Percentiles rank a stretch among this genome's conserved stretches.
phyloP scores from a whole-genome alignment of 164 flowering plant genomes.

The Magnolia kwangsiensis region DNA sequence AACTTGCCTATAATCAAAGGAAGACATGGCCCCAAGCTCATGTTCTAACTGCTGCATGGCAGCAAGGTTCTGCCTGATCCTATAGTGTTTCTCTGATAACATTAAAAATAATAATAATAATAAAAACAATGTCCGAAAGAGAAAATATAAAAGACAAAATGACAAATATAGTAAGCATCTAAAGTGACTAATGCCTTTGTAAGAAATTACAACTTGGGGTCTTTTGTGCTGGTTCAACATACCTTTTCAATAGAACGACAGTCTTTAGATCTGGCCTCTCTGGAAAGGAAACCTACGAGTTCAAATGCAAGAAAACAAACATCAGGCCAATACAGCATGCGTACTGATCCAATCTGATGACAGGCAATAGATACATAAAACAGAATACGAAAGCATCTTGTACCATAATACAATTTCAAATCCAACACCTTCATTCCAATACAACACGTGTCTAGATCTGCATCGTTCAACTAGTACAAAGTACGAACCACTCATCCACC shows the following conservation, averaged over 20 bases:
- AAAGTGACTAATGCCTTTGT: too few species aligned
- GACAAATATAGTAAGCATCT: too few species aligned
- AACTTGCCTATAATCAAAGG: too few species aligned
- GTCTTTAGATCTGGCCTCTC: slow-evolving; percentile 50
- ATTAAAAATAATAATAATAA: neutral
- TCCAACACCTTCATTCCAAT: neutral
- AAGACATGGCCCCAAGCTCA: too few species aligned
- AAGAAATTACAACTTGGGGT: too few species aligned
- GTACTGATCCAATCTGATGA: neutral
- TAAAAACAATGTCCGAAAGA: neutral
- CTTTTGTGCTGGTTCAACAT: neutral
- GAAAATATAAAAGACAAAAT: neutral
- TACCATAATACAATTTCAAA: neutral
- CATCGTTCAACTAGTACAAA: neutral
- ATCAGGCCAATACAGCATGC: neutral
- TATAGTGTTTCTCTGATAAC: slow-evolving; percentile 64
- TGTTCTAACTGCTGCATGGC: too few species aligned
- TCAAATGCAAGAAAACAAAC: slow-evolving; percentile 1
- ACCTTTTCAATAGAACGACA: slow-evolving; percentile 52
- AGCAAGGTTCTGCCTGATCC: too few species aligned
- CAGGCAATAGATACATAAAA: neutral
- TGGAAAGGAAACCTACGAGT: slow-evolving; percentile 56
- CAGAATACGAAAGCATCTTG: neutral
- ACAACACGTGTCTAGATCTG: neutral
- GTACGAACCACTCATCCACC: neutral